A percentile compares a stretch with the other conserved stretches of the same genome.
phyloP scores from a whole-genome alignment of 225 moss, liverwort and hornwort species.

The Pseudisothecium myosuroides region DNA sequence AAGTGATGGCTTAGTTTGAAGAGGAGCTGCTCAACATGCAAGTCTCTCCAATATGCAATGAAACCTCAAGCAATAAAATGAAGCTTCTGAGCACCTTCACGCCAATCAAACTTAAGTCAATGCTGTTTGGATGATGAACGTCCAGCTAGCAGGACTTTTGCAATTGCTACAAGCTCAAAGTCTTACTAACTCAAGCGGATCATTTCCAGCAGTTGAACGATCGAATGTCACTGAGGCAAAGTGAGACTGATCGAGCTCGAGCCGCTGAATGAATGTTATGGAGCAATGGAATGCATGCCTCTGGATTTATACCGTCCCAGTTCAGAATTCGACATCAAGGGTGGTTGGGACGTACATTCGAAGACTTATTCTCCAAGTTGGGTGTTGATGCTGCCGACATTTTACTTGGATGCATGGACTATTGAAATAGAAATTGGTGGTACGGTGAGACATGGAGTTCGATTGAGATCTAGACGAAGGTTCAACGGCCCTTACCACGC shows the following conservation, averaged over 20 bases:
- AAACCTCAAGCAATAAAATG: not conserved
- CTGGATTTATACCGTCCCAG: not conserved
- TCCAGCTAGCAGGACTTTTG: not conserved
- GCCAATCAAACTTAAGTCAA: not conserved
- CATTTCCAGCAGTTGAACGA: not conserved
- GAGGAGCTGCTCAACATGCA: not conserved
- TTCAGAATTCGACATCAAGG: not conserved
- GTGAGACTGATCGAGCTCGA: not conserved
- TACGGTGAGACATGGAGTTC: not conserved
- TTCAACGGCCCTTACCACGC: not conserved
- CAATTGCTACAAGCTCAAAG: not conserved
- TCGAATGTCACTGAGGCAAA: not conserved
- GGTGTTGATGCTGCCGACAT: not conserved
- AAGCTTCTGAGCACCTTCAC: not conserved
- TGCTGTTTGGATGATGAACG: not conserved
- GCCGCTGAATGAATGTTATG: not conserved
- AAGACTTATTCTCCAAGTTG: not conserved
- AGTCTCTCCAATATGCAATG: not conserved
- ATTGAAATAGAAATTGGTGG: not conserved
- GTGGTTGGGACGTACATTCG: not conserved
- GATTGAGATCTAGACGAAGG: too few relatives aligned
- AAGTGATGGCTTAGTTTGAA: not conserved
- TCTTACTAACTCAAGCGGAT: not conserved
- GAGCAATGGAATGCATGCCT: not conserved
- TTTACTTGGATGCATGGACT: not conserved